phyloP scores from a whole-genome alignment of 352 stramenopile species.

The Phytophthora megakarya region DNA sequence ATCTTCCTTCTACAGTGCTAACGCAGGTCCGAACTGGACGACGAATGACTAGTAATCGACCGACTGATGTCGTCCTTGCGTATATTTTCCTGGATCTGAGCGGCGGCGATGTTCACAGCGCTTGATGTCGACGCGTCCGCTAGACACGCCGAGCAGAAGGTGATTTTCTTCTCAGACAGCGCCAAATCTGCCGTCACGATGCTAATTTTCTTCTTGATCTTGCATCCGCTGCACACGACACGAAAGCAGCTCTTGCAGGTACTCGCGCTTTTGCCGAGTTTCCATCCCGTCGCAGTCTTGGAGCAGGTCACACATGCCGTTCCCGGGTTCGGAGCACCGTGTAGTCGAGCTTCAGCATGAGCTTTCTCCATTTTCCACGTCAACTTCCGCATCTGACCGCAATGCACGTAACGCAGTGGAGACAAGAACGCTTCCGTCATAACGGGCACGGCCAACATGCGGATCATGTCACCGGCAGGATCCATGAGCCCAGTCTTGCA shows the following conservation, averaged over 20 bases:
- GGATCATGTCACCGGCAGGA: slow-evolving; percentile 43
- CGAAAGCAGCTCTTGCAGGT: slow-evolving; percentile 42
- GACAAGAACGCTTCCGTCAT: slow-evolving; percentile 46
- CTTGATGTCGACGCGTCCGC: slow-evolving; percentile 32
- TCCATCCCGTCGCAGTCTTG: slow-evolving; percentile 24
- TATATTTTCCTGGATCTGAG: slow-evolving; percentile 31
- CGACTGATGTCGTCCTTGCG: slow-evolving; percentile 19
- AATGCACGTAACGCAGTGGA: slow-evolving; percentile 40
- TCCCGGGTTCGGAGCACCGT: slow-evolving; percentile 30
- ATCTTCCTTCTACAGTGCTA: slow-evolving; percentile 18
- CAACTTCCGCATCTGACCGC: slow-evolving; percentile 67
- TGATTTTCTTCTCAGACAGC: slow-evolving; percentile 39
- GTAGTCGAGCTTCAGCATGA: slow-evolving; percentile 27
- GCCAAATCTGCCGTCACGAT: slow-evolving; percentile 40
- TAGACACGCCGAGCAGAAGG: slow-evolving; percentile 38
- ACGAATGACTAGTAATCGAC: slow-evolving; percentile 35
- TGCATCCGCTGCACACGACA: slow-evolving; percentile 37
- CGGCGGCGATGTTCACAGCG: slow-evolving; percentile 31
- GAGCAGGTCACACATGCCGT: slow-evolving; percentile 34
- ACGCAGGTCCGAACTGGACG: slow-evolving; percentile 33
- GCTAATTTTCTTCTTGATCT: slow-evolving; percentile 48
- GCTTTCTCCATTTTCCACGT: slow-evolving; percentile 55
- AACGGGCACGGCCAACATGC: slow-evolving; percentile 38
- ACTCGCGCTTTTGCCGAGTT: slow-evolving; percentile 28
- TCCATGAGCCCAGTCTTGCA: slow-evolving; percentile 47